phyloP scores from a whole-genome alignment of 2,329 filamentous ascomycete genomes.

The Teratosphaeria zuluensis region DNA sequence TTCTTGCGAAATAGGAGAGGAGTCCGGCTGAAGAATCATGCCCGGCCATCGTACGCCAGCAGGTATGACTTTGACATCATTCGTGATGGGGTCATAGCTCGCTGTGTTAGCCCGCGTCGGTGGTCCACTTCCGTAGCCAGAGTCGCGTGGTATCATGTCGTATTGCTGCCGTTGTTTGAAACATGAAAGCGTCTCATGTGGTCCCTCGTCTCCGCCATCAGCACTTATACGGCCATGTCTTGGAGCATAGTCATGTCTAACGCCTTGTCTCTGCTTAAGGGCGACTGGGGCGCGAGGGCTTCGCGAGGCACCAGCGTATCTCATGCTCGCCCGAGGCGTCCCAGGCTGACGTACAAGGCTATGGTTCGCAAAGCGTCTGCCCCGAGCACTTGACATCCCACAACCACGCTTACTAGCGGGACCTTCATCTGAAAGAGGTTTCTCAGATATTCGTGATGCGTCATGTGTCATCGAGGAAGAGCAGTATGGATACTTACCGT shows the following conservation, averaged over 20 bases:
- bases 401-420: not conserved
- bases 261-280: not conserved
- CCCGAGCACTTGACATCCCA: not conserved
- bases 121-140: not conserved
- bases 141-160: not conserved
- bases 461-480: not conserved
- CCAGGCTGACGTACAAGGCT: not conserved
- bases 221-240: not conserved
- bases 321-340: not conserved
- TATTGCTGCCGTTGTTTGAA: not conserved
- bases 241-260: not conserved
- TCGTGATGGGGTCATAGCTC: not conserved
- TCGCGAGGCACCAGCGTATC: not conserved
- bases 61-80: not conserved
- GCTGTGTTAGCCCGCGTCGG: too few species aligned
- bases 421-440: not conserved
- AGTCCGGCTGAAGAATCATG: conserved; percentile 1
- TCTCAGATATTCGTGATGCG: not conserved
- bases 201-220: not conserved
- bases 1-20: conserved; percentile 54
- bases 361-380: not conserved
- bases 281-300: not conserved
- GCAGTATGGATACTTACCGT: not conserved
- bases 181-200: not conserved
- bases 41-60: not conserved